Base-by-base conservation (phyloP, 768 basidiomycete species). In the Coprinopsis sp. region DNA sequence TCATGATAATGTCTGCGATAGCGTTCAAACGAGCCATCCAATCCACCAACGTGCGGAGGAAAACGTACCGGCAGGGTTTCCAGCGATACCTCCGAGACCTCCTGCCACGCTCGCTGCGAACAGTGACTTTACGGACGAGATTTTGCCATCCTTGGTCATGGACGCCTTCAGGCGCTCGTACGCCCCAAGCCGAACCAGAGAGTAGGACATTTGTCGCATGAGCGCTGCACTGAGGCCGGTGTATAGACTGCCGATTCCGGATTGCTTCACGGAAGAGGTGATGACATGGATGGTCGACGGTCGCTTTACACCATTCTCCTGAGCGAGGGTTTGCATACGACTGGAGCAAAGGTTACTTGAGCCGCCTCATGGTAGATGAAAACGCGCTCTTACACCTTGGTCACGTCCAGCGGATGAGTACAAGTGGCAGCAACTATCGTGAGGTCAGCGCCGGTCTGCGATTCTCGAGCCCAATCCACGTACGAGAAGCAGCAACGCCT, bases 141-240 rank as follows among this genome's bases (percentile, higher is more conserved):
- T 72, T 10, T 37, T 71, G 3, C 78, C 73, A 25, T 72, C 63
- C 51, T 62, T 60, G 11, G 79, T 74, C 38, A 89, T 59, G 12
- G 66, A 66, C 16, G 68, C 64, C 58, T 91, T 91, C 60, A 87
- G 72, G 42, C 81, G 78, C 57, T 94, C 91, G 58, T 93, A 92
- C 18, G 72, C 78, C 19, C 91, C 91, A 24, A 93, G 67, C 25
- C 91, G 81, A 44, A 91, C 87, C 37, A 93, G 78, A 0, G 89
- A 89, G 58, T 94, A 94, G 8, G 89, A 83, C 90, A 93, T 91
- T 66, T 94, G 91, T 42, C 91, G 78, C 63, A 92, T 71, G 19
- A 91, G 64, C 2, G 91, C 89, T 4, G 91, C 91, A 4, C 83
- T 81, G 27, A 92, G 74, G 19, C 91, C 91, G 10, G 84, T 81